Percentiles rank a stretch among this genome's conserved stretches.
phyloP scores from a whole-genome alignment of 352 stramenopile species.

The Pythium periplocum region DNA sequence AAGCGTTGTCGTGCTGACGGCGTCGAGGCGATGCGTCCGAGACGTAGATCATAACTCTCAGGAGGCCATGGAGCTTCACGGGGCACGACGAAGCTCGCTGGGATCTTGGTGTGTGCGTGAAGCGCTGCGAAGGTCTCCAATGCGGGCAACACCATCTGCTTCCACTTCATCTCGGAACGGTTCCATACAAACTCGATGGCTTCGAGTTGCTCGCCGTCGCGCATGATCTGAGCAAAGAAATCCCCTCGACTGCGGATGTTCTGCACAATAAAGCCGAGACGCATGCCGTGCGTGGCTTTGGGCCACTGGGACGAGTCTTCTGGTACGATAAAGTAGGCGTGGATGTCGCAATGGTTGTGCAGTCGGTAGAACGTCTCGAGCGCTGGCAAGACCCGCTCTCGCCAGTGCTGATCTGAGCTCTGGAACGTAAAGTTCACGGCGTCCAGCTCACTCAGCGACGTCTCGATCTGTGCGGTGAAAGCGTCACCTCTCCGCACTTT shows the following conservation, averaged over 20 bases:
- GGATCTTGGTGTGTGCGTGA: constrained; percentile 27
- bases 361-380: constrained; percentile 35
- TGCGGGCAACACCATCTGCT: constrained; percentile 32
- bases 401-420: constrained; percentile 44
- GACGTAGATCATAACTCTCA: constrained; percentile 17
- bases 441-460: constrained; percentile 27
- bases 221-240: constrained; percentile 43
- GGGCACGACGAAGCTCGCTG: constrained; percentile 49
- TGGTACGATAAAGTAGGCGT: constrained; percentile 33
- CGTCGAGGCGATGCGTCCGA: constrained; percentile 23
- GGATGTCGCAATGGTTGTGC: constrained; percentile 38
- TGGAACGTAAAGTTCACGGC: constrained; percentile 46
- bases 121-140: constrained; percentile 37
- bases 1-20: constrained; percentile 16
- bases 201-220: constrained; percentile 37
- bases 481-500: constrained; percentile 26
- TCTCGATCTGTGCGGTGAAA: constrained; percentile 28
- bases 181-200: constrained; percentile 59
- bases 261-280: constrained; percentile 47
- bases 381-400: constrained; percentile 38
- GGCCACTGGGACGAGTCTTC: constrained; percentile 29
- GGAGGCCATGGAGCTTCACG: constrained; percentile 29
- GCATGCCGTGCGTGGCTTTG: constrained; percentile 22
- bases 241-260: constrained; percentile 48
- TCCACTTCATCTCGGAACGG: constrained; percentile 35